phyloP scores from a whole-genome alignment of 345 rosid species.

The Camelina sativa region DNA sequence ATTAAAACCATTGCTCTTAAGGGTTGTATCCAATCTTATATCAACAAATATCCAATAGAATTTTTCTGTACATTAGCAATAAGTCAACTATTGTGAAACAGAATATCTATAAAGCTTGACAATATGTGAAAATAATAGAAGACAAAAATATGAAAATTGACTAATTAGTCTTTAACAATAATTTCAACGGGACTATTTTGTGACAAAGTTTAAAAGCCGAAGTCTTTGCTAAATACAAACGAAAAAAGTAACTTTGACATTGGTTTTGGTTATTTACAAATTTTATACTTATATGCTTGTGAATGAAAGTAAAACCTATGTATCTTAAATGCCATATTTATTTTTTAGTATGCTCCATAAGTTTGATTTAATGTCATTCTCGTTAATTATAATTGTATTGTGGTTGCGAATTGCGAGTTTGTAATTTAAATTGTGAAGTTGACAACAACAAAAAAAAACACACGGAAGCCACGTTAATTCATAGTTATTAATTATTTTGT shows the following conservation, averaged over 20 bases:
- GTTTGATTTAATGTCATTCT: neutral
- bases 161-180: slow-evolving; percentile 8
- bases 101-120: neutral
- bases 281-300: neutral
- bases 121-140: neutral
- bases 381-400: neutral
- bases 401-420: neutral
- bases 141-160: neutral
- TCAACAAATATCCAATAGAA: neutral
- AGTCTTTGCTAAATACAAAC: slow-evolving; percentile 4
- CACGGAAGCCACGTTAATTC: neutral
- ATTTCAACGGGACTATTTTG: slow-evolving; percentile 14
- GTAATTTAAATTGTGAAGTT: neutral
- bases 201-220: neutral
- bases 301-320: neutral
- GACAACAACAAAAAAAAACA: neutral
- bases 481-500: neutral
- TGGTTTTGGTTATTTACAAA: neutral
- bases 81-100: slow-evolving; percentile 11
- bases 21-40: neutral
- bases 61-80: too few species aligned
- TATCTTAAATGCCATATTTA: neutral
- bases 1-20: neutral
- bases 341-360: neutral
- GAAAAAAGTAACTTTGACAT: slow-evolving; percentile 20